A percentile compares a stretch with the other conserved stretches of the same genome.
phyloP scores from a whole-genome alignment of 495 filamentous ascomycete species.

The Lasiosphaeria hispida region DNA sequence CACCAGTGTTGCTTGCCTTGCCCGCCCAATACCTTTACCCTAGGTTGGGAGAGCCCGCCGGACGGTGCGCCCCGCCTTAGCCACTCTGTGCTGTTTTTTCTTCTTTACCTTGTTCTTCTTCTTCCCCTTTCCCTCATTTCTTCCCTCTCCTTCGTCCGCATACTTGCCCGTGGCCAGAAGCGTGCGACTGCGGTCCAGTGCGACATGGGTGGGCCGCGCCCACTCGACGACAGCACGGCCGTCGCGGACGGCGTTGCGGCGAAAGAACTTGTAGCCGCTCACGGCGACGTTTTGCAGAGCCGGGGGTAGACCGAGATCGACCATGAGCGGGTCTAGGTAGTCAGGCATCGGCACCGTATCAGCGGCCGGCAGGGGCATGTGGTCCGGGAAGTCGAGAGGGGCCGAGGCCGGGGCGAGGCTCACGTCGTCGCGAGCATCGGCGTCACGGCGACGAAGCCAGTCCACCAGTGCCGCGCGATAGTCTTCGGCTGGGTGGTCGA shows the following conservation, averaged over 20 bases:
- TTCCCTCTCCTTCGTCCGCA: too few relatives aligned
- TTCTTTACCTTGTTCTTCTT: too few relatives aligned
- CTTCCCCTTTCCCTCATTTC: too few relatives aligned
- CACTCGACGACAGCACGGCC: not conserved
- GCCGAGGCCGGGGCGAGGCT: too few relatives aligned
- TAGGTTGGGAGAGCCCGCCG: too few relatives aligned
- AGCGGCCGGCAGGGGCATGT: not conserved
- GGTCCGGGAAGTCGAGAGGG: not conserved
- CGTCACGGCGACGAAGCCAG: not conserved
- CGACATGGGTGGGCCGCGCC: too few relatives aligned
- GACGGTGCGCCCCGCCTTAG: too few relatives aligned
- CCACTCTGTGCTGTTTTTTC: too few relatives aligned
- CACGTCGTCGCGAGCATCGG: not conserved
- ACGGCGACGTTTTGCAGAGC: not conserved
- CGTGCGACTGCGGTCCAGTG: too few relatives aligned
- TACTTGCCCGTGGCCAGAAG: too few relatives aligned
- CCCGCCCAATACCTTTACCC: too few relatives aligned
- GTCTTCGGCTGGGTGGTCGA: conserved; percentile 1
- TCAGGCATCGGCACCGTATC: not conserved
- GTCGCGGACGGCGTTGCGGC: not conserved
- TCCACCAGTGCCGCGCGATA: not conserved
- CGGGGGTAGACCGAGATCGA: not conserved
- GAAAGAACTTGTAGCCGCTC: not conserved
- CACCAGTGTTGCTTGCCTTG: too few relatives aligned
- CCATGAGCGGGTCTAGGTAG: not conserved